A percentile compares a stretch with the other conserved stretches of the same genome.
These are phyloP conservation scores for Cladophialophora bantiana DNA, from an alignment of 2,329 filamentous ascomycete genomes.

Conservation along the genomic window DNA sequence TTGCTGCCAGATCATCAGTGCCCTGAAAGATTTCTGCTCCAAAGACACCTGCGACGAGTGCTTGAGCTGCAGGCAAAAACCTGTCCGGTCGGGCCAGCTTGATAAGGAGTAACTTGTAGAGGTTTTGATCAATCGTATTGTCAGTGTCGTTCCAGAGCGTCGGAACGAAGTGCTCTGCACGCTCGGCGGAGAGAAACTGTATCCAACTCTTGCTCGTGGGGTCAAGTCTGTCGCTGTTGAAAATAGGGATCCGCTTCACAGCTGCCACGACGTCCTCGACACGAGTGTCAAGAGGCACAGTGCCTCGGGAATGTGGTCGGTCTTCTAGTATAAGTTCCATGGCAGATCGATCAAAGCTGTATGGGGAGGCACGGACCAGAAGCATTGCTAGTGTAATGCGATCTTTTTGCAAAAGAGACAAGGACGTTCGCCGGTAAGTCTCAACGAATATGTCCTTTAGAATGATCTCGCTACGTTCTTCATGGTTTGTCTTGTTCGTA, in stretches of 20 bases:
- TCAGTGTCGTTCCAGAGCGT: slow-evolving; percentile 72
- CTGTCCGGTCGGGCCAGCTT: slow-evolving; percentile 96
- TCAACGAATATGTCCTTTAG: slow-evolving; percentile 90
- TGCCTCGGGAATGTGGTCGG: slow-evolving; percentile 68
- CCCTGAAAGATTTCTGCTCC: slow-evolving; percentile 82
- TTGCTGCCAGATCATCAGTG: slow-evolving; percentile 82
- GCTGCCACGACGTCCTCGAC: slow-evolving; percentile 73
- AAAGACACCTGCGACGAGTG: slow-evolving; percentile 87
- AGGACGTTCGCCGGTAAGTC: slow-evolving; percentile 89
- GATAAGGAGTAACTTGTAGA: slow-evolving; percentile 85
- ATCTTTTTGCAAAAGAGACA: slow-evolving; percentile 91
- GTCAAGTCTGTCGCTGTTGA: slow-evolving; percentile 73
- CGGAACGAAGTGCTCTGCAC: slow-evolving; percentile 85
- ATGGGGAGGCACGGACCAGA: slow-evolving; percentile 93
- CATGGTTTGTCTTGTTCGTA: slow-evolving; percentile 73
- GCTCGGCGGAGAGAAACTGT: slow-evolving; percentile 81
- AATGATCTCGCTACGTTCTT: slow-evolving; percentile 84
- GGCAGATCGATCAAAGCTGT: slow-evolving; percentile 88
- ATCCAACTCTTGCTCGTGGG: slow-evolving; percentile 73
- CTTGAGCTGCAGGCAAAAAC: slow-evolving; percentile 89
- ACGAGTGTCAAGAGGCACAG: slow-evolving; percentile 75
- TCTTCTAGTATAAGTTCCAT: slow-evolving; percentile 87
- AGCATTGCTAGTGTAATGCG: slow-evolving; percentile 93
- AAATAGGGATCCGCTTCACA: slow-evolving; percentile 71
- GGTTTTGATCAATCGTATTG: slow-evolving; percentile 73